Conservation (phyloP, 2,329 filamentous ascomycete genomes). For the Aspergillus awamori region DNA sequence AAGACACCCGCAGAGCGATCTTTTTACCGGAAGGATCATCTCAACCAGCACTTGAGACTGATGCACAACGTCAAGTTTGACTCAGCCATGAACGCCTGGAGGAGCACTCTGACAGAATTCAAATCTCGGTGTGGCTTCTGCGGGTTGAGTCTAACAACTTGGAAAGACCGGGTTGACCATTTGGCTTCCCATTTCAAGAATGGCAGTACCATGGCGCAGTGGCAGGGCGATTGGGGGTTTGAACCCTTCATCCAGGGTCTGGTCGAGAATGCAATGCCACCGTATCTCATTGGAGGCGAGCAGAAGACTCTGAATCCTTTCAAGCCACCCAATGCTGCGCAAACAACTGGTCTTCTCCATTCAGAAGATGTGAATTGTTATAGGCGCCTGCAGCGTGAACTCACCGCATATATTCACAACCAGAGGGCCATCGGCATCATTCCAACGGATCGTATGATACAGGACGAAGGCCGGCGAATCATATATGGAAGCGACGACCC, state of each 20-base stretch:
- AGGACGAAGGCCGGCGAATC: conserved; percentile 38
- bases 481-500: conserved; percentile 40
- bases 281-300: conserved; percentile 42
- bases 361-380: conserved; percentile 47
- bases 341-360: conserved; percentile 25
- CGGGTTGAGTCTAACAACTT: conserved; percentile 42
- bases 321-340: conserved; percentile 25
- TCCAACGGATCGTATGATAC: conserved; percentile 43
- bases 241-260: conserved; percentile 39
- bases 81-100: conserved; percentile 61
- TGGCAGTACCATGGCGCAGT: conserved; percentile 42
- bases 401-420: conserved; percentile 43
- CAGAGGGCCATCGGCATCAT: conserved; percentile 37
- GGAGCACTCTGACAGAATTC: conserved; percentile 57
- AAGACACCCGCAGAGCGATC: conserved; percentile 63
- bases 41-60: conserved; percentile 62
- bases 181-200: conserved; percentile 45
- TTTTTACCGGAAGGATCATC: conserved; percentile 65
- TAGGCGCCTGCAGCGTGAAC: conserved; percentile 43
- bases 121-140: conserved; percentile 53
- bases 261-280: conserved; percentile 44
- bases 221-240: conserved; percentile 46
- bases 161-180: conserved; percentile 46
- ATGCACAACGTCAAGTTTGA: conserved; percentile 62
- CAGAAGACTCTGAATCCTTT: conserved; percentile 39